A percentile compares a stretch with the other conserved stretches of the same genome.
Conservation (phyloP, 1,284 basidiomycete genomes). For the Fomitopsis betulina region DNA sequence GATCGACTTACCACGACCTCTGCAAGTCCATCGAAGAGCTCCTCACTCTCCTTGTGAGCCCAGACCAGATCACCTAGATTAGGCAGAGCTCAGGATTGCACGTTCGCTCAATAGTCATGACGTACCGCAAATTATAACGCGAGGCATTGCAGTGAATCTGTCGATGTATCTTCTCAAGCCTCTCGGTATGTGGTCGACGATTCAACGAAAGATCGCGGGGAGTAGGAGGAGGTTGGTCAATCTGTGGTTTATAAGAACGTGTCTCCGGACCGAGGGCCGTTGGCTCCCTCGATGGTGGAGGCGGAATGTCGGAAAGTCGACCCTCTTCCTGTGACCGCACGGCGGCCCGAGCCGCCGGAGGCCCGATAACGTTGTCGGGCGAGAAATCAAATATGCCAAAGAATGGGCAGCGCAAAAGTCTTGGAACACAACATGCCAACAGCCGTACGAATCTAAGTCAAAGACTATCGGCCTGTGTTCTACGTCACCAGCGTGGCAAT, state of each 20-base stretch:
- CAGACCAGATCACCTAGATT: constrained; percentile 8
- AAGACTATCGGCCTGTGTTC: too few species aligned
- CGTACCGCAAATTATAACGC: constrained; percentile 19
- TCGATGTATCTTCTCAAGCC: not conserved
- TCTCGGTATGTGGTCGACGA: not conserved
- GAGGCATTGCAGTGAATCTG: constrained; percentile 9
- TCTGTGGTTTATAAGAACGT: not conserved
- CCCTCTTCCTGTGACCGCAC: not conserved
- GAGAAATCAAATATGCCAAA: too few species aligned
- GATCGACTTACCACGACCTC: constrained; percentile 66
- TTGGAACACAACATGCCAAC: too few species aligned
- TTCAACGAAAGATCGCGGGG: not conserved
- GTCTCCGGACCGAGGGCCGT: not conserved
- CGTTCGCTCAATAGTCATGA: not conserved
- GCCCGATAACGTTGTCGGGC: not conserved
- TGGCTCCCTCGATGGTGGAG: not conserved
- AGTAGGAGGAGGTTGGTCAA: too few species aligned
- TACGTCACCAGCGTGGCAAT: too few species aligned
- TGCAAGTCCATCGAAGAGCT: constrained; percentile 63
- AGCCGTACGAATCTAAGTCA: too few species aligned
- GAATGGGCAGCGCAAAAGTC: too few species aligned
- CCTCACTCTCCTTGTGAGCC: constrained; percentile 51
- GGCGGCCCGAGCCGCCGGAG: not conserved
- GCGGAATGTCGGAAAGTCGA: not conserved
- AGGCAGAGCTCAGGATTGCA: not conserved